phyloP scores from a whole-genome alignment of 2,329 filamentous ascomycete genomes.

The Xylaria sp. region DNA sequence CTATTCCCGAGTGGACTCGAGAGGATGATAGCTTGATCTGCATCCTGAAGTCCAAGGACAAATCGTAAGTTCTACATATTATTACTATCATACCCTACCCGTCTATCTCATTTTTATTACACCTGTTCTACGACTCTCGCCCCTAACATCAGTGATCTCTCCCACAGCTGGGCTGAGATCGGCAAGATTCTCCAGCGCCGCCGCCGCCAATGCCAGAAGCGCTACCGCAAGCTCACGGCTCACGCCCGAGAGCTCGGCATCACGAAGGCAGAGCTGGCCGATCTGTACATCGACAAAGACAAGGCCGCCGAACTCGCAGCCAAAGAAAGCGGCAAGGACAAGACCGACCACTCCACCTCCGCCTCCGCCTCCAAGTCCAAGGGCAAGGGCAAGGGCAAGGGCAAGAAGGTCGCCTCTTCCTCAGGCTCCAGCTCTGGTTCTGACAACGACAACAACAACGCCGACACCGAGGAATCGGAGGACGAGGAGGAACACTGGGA shows the following conservation, averaged over 20 bases:
- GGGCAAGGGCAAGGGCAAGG: conserved; percentile 8
- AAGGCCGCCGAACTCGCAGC: too few species aligned
- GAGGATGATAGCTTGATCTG: conserved; percentile 41
- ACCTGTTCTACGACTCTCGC: background rate
- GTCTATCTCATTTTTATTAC: background rate
- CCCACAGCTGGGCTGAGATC: conserved; percentile 40
- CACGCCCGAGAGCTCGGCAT: conserved; percentile 33
- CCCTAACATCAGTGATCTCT: conserved; percentile 11
- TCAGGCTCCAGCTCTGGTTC: background rate
- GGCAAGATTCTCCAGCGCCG: conserved; percentile 28
- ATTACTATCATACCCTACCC: background rate
- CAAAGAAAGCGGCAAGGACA: conserved; percentile 5
- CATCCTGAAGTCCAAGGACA: conserved; percentile 31
- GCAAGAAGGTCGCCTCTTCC: conserved; percentile 3
- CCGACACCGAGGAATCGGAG: conserved; percentile 15
- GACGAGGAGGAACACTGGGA: conserved; percentile 24
- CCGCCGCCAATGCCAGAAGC: conserved; percentile 32
- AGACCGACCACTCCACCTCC: too few species aligned
- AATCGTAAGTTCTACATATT: conserved; percentile 34
- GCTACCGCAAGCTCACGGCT: conserved; percentile 31
- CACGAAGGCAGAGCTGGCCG: conserved; percentile 28
- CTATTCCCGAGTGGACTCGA: conserved; percentile 33
- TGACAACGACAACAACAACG: background rate
- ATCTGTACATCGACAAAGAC: conserved; percentile 31
- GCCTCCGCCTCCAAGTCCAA: too few species aligned